phyloP scores from a whole-genome alignment of 164 flowering plant species.

The Dillenia suffruticosa region DNA sequence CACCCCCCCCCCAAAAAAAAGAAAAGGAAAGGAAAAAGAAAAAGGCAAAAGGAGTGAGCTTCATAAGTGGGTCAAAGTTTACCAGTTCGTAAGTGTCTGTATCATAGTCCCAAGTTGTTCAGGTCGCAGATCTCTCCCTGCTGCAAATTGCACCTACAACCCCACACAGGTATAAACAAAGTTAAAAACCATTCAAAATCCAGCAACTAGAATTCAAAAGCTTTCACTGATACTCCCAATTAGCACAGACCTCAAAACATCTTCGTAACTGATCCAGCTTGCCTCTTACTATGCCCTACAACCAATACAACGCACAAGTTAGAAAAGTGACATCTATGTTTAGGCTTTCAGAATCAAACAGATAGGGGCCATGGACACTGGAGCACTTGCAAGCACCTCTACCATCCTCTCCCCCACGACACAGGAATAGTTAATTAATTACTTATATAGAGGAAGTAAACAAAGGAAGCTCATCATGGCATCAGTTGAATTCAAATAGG shows the following conservation, averaged over 20 bases:
- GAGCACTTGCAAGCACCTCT: too few species aligned
- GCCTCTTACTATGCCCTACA: constrained; percentile 93
- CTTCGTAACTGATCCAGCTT: constrained; percentile 91
- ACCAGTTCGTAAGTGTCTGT: constrained; percentile 78
- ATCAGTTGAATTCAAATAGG: too few species aligned
- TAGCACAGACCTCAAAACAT: constrained; percentile 82
- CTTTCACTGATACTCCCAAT: not conserved
- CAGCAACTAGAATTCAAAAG: too few species aligned
- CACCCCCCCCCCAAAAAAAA: too few species aligned
- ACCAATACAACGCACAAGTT: not conserved
- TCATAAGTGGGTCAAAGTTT: constrained; percentile 7
- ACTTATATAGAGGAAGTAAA: too few species aligned
- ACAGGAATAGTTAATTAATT: too few species aligned
- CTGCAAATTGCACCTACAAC: constrained; percentile 94
- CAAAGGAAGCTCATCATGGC: too few species aligned
- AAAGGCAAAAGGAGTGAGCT: not conserved
- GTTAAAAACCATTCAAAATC: not conserved
- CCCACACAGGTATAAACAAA: constrained; percentile 8
- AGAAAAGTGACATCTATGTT: not conserved
- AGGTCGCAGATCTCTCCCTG: constrained; percentile 96
- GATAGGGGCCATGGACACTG: too few species aligned
- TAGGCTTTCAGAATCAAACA: not conserved
- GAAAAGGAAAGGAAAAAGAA: not conserved
- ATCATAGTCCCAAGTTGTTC: constrained; percentile 83
- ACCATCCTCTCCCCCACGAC: too few species aligned